These are phyloP conservation scores for Erodium moschatum DNA, from an alignment of 441 rosid genomes.

Conservation along the genomic window DNA sequence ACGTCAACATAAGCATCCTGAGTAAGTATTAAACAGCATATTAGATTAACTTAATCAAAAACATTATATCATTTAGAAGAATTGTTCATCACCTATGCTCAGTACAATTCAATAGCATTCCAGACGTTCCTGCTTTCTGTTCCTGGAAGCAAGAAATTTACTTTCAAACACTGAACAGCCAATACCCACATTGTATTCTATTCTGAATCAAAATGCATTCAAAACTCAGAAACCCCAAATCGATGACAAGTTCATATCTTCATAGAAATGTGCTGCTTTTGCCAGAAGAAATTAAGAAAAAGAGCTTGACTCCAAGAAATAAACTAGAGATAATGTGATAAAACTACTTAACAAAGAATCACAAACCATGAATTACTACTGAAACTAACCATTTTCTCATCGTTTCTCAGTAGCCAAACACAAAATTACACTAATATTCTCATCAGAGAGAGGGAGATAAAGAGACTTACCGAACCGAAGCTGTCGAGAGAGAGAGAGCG, in stretches of 20 bases:
- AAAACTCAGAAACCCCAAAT: not conserved
- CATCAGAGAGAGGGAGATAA: slow-evolving; percentile 6
- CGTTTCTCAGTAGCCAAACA: not conserved
- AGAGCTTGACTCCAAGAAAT: not conserved
- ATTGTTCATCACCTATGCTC: not conserved
- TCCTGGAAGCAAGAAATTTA: not conserved
- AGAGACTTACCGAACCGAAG: slow-evolving; percentile 13
- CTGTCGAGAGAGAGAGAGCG: not conserved
- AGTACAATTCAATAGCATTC: not conserved
- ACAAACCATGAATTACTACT: not conserved
- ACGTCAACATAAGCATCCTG: slow-evolving; percentile 58
- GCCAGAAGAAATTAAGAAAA: not conserved
- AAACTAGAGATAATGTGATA: not conserved
- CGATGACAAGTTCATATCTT: not conserved
- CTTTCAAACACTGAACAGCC: not conserved
- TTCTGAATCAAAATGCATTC: not conserved
- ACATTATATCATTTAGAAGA: too few relatives aligned
- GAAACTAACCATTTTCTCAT: not conserved
- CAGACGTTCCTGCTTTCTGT: not conserved
- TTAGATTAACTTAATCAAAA: not conserved
- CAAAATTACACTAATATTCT: not conserved
- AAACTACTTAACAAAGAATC: not conserved
- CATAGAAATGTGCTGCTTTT: not conserved
- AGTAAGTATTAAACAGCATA: not conserved
- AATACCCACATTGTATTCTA: not conserved